phyloP scores from a whole-genome alignment of 805 yeast genomes.

The Wickerhamiella cacticola region DNA sequence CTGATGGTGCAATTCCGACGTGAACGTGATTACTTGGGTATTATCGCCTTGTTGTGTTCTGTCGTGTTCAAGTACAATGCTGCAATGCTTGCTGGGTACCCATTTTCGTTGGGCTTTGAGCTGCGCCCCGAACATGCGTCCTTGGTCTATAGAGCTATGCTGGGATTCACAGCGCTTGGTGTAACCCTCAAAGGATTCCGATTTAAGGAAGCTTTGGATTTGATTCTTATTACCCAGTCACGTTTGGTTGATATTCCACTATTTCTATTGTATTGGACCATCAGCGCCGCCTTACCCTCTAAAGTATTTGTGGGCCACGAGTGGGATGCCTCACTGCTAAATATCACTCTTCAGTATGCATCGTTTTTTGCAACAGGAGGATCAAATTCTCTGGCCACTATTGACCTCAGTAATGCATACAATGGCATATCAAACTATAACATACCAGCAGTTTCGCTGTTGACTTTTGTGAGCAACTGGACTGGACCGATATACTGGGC shows the following conservation, averaged over 20 bases:
- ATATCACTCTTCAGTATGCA: slow-evolving; percentile 53
- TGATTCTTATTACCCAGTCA: slow-evolving; percentile 43
- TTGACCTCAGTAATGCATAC: slow-evolving; percentile 83
- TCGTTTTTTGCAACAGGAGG: slow-evolving; percentile 81
- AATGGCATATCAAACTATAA: slow-evolving; percentile 71
- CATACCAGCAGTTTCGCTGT: slow-evolving; percentile 55
- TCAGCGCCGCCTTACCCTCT: not conserved
- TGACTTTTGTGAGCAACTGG: slow-evolving; percentile 78
- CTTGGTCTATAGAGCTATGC: not conserved
- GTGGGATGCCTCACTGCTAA: slow-evolving; percentile 22
- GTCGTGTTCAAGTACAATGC: slow-evolving; percentile 45
- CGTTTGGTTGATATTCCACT: slow-evolving; percentile 45
- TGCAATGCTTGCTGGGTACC: slow-evolving; percentile 43
- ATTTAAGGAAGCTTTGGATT: slow-evolving; percentile 7
- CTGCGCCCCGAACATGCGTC: slow-evolving; percentile 11
- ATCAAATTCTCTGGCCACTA: slow-evolving; percentile 83
- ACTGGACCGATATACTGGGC: slow-evolving; percentile 79
- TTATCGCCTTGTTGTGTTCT: slow-evolving; percentile 37
- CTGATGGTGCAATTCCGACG: not conserved
- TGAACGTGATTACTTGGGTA: slow-evolving; percentile 24
- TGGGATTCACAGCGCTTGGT: not conserved
- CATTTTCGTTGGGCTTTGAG: slow-evolving; percentile 34
- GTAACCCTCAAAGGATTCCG: not conserved
- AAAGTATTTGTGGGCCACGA: not conserved
- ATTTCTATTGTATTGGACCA: slow-evolving; percentile 21